Percentiles rank a stretch among this genome's conserved stretches.
phyloP scores from a whole-genome alignment of 306 rosid species.

The Trichosanthes truncata region DNA sequence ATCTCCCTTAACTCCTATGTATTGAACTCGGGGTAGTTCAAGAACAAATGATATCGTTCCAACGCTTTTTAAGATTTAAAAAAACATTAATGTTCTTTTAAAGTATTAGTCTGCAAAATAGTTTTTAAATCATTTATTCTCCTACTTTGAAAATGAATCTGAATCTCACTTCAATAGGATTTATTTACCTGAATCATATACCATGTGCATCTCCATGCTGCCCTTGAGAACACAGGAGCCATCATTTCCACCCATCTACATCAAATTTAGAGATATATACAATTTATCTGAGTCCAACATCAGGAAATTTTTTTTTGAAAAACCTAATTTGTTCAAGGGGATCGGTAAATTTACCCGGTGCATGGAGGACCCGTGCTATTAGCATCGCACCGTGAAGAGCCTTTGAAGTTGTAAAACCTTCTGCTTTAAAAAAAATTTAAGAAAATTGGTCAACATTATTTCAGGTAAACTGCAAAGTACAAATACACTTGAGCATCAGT shows the following conservation, averaged over 20 bases:
- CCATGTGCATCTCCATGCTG: slow-evolving; percentile 85
- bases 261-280: background rate
- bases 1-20: background rate
- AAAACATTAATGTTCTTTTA: background rate
- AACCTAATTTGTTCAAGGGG: background rate
- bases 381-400: slow-evolving; percentile 63
- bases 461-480: background rate
- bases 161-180: background rate
- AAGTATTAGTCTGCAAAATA: background rate
- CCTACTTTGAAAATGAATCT: background rate
- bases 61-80: background rate
- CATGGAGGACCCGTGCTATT: slow-evolving; percentile 76
- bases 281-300: background rate
- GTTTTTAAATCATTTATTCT: background rate
- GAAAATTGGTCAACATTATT: background rate
- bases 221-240: slow-evolving; percentile 89
- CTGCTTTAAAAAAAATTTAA: slow-evolving; percentile 25
- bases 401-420: slow-evolving; percentile 65
- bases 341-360: slow-evolving; percentile 34
- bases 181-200: slow-evolving; percentile 76
- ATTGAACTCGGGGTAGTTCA: background rate
- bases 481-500: background rate
- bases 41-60: background rate
- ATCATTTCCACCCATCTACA: slow-evolving; percentile 96
- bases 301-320: background rate